Percentiles rank a stretch among this genome's conserved stretches.
These are phyloP conservation scores for Saccharomycopsis sp. DNA, from an alignment of 805 yeast genomes.

Conservation along the genomic window DNA sequence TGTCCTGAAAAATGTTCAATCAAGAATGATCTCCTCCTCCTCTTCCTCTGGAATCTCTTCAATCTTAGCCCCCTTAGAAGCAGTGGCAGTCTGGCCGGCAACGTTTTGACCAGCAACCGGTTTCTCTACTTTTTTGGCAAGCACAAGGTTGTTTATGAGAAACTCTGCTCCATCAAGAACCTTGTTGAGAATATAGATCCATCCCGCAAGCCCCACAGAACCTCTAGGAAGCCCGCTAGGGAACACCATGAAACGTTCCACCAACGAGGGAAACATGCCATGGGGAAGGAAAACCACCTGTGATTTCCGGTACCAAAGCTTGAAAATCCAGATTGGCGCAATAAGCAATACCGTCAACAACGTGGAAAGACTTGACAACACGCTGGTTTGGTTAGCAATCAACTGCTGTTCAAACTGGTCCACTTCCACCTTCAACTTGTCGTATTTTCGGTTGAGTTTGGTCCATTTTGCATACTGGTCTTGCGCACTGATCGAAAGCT, in stretches of 20 bases:
- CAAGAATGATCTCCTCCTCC: not conserved
- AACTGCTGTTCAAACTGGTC: constrained; percentile 36
- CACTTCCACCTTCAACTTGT: constrained; percentile 48
- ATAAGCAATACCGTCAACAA: constrained; percentile 26
- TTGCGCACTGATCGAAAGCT: constrained; percentile 69
- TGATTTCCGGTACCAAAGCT: constrained; percentile 45
- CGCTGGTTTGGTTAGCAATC: constrained; percentile 18
- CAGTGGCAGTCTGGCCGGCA: not conserved
- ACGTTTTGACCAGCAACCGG: not conserved
- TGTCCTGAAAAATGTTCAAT: too few relatives aligned
- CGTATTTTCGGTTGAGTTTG: constrained; percentile 68
- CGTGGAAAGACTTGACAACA: constrained; percentile 28
- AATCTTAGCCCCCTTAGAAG: not conserved
- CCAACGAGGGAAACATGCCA: constrained; percentile 46
- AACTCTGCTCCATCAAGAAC: constrained; percentile 45
- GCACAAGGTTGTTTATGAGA: constrained; percentile 26
- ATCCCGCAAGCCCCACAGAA: constrained; percentile 53
- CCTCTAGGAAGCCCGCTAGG: constrained; percentile 41
- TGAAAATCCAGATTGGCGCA: constrained; percentile 40
- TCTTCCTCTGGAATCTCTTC: not conserved
- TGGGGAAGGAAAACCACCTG: constrained; percentile 55
- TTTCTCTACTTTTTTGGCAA: constrained; percentile 1
- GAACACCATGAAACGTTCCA: constrained; percentile 53
- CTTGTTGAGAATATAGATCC: constrained; percentile 14
- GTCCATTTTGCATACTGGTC: constrained; percentile 97